phyloP scores from a whole-genome alignment of 495 filamentous ascomycete species.

The Neurospora discreta region DNA sequence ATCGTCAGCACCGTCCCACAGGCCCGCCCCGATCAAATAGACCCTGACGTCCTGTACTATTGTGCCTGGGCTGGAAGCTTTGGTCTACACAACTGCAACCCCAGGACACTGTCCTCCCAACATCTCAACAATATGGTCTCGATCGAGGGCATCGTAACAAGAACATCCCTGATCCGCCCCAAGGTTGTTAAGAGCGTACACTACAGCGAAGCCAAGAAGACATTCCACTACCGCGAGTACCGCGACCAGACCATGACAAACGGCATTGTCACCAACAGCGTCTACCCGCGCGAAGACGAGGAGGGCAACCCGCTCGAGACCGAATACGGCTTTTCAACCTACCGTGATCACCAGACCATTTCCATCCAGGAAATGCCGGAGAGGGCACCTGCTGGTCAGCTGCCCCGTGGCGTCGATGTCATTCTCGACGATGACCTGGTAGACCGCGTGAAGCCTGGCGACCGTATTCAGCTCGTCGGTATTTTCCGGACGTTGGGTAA shows the following conservation, averaged over 20 bases:
- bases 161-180: slow-evolving; percentile 87
- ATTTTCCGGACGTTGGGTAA: slow-evolving; percentile 91
- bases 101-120: slow-evolving; percentile 74
- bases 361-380: slow-evolving; percentile 99
- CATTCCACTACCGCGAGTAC: slow-evolving; percentile 79
- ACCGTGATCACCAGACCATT: slow-evolving; percentile 93
- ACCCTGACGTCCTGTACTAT: slow-evolving; percentile 61
- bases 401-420: slow-evolving; percentile 95
- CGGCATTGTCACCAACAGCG: slow-evolving; percentile 71
- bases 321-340: slow-evolving; percentile 91
- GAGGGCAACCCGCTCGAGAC: slow-evolving; percentile 71
- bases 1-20: slow-evolving; percentile 68
- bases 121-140: slow-evolving; percentile 95
- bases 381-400: slow-evolving; percentile 86
- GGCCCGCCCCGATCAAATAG: slow-evolving; percentile 38
- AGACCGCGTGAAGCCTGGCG: slow-evolving; percentile 88
- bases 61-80: slow-evolving; percentile 93
- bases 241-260: slow-evolving; percentile 93
- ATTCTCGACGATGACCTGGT: slow-evolving; percentile 96
- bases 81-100: slow-evolving; percentile 89
- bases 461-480: slow-evolving; percentile 91
- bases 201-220: slow-evolving; percentile 73
- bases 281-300: slow-evolving; percentile 93
- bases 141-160: slow-evolving; percentile 94
- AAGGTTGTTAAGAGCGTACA: slow-evolving; percentile 98